Percentiles rank a stretch among this genome's conserved stretches.
Conservation (phyloP, 352 stramenopile species). For the Phytophthora parvispora region DNA sequence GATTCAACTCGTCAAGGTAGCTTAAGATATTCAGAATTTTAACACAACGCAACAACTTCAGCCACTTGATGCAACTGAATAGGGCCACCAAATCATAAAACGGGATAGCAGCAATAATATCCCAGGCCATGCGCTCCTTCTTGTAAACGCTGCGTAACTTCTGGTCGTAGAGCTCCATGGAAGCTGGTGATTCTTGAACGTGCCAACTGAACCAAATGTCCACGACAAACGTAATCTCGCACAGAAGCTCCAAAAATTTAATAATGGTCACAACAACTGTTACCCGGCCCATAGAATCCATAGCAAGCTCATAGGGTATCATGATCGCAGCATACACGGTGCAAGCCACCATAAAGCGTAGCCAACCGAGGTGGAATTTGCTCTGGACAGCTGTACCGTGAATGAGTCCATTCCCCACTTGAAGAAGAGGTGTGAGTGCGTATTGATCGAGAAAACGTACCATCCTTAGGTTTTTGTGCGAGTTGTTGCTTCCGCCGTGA, state of each 20-base stretch:
- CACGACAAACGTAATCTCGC: conserved; percentile 49
- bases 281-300: conserved; percentile 37
- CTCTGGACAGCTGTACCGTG: conserved; percentile 47
- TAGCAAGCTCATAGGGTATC: conserved; percentile 50
- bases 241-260: conserved; percentile 30
- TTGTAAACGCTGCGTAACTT: conserved; percentile 35
- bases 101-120: conserved; percentile 42
- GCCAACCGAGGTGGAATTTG: conserved; percentile 45
- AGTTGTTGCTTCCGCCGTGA: background rate
- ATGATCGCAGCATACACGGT: conserved; percentile 49
- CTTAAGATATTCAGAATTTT: conserved; percentile 54
- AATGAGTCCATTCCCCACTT: conserved; percentile 2
- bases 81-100: conserved; percentile 42
- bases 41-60: conserved; percentile 45
- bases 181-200: conserved; percentile 31
- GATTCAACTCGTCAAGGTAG: conserved; percentile 62
- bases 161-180: conserved; percentile 64
- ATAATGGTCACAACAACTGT: conserved; percentile 4
- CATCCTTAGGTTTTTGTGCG: background rate
- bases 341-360: conserved; percentile 32
- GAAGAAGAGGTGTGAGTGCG: background rate
- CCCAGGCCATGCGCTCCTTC: conserved; percentile 48
- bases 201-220: conserved; percentile 59
- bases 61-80: conserved; percentile 23
- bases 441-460: background rate